These are phyloP conservation scores for Baudoinia panamericana DNA, from an alignment of 495 filamentous ascomycete species.

Conservation along the genomic window DNA sequence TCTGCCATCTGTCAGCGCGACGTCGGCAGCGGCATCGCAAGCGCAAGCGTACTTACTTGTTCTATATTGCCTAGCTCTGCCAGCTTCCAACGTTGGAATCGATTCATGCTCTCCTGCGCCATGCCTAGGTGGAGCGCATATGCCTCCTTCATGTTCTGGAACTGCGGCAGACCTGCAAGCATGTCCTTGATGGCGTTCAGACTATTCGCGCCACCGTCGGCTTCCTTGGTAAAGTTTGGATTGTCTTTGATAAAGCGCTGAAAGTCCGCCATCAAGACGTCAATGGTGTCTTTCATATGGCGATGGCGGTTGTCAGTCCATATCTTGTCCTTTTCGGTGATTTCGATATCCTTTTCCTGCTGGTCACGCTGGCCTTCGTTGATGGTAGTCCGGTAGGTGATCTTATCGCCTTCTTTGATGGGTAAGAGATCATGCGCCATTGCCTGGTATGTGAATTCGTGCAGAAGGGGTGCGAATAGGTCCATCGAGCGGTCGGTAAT, in stretches of 20 bases:
- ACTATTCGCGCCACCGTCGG: slow-evolving; percentile 49
- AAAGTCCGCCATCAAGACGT: slow-evolving; percentile 84
- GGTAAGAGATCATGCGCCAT: slow-evolving; percentile 91
- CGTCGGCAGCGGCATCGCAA: neutral
- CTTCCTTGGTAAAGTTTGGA: slow-evolving; percentile 74
- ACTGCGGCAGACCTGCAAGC: slow-evolving; percentile 87
- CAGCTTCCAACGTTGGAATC: slow-evolving; percentile 72
- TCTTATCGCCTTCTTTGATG: slow-evolving; percentile 75
- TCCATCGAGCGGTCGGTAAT: slow-evolving; percentile 91
- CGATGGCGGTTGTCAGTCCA: slow-evolving; percentile 88
- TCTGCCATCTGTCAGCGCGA: slow-evolving; percentile 31
- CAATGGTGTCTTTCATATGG: slow-evolving; percentile 97
- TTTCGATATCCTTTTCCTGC: slow-evolving; percentile 78
- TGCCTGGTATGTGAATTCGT: slow-evolving; percentile 97
- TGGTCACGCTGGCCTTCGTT: slow-evolving; percentile 55
- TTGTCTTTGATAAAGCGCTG: slow-evolving; percentile 80
- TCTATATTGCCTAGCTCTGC: slow-evolving; percentile 77
- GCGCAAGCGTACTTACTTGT: slow-evolving; percentile 37
- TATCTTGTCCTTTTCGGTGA: slow-evolving; percentile 75
- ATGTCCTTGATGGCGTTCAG: slow-evolving; percentile 93
- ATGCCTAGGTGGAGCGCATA: slow-evolving; percentile 92
- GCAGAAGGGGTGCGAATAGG: slow-evolving; percentile 67
- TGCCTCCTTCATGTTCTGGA: slow-evolving; percentile 84
- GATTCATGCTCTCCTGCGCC: slow-evolving; percentile 96
- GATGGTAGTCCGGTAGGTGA: slow-evolving; percentile 64